Percentiles rank a stretch among this genome's conserved stretches.
phyloP scores from a whole-genome alignment of 1,284 basidiomycete species.

The Pseudozyma thailandica region DNA sequence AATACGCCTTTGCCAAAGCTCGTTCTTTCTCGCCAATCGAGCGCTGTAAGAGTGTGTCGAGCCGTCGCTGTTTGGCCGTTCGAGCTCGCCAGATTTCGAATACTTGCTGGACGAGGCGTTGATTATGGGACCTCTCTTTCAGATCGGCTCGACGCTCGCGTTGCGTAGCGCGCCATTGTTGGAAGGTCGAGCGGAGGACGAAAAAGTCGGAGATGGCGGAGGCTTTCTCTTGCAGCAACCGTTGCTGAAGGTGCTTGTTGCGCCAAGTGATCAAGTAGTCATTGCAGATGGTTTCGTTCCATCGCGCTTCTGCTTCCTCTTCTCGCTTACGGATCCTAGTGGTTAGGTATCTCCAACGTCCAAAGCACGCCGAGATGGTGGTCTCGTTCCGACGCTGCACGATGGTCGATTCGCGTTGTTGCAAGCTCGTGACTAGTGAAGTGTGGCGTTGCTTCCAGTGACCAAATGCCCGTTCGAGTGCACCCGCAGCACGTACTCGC shows the following conservation, averaged over 20 bases:
- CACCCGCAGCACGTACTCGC: constrained; percentile 9
- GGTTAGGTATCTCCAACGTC: constrained; percentile 18
- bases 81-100: constrained; percentile 42
- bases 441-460: constrained; percentile 29
- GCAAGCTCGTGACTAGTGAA: constrained; percentile 18
- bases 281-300: constrained; percentile 10
- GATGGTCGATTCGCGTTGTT: constrained; percentile 34
- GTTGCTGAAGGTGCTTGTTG: constrained; percentile 17
- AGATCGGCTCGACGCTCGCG: constrained; percentile 16
- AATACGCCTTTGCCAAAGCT: constrained; percentile 7
- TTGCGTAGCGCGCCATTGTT: constrained; percentile 20
- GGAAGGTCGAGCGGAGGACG: constrained; percentile 13
- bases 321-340: constrained; percentile 6
- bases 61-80: constrained; percentile 21
- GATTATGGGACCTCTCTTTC: constrained; percentile 14
- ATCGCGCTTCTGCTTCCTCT: constrained; percentile 4
- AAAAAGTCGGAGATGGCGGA: constrained; percentile 15
- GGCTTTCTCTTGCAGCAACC: constrained; percentile 13
- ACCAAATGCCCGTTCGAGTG: constrained; percentile 16
- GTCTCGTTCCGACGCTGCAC: not conserved
- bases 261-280: constrained; percentile 23
- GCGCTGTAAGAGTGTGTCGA: constrained; percentile 11
- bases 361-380: constrained; percentile 1
- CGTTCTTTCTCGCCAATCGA: constrained; percentile 12
- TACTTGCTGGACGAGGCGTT: constrained; percentile 19